Conservation (phyloP, 176 grass and related monocot species). For the Aegilops sharonensis region DNA sequence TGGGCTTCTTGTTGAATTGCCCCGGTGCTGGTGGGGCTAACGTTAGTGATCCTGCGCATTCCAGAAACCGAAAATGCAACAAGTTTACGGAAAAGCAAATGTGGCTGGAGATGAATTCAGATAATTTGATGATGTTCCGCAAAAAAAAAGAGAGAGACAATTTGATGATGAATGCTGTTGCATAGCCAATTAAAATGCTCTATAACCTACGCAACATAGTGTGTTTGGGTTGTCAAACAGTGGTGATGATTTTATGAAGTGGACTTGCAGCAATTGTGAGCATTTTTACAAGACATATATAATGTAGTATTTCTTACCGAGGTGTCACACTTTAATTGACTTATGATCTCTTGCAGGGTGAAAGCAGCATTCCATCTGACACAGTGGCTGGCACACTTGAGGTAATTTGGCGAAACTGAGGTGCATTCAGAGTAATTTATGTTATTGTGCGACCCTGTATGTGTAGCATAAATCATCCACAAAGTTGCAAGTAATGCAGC, state of each 20-base stretch:
- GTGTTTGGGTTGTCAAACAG: not conserved
- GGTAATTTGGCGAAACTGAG: conserved; percentile 40
- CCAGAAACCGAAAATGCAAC: not conserved
- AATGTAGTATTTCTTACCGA: not conserved
- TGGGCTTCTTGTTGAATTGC: not conserved
- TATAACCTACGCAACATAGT: not conserved
- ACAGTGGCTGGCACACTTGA: conserved; percentile 68
- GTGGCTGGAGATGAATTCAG: not conserved
- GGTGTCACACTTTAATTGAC: not conserved
- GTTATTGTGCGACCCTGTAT: not conserved
- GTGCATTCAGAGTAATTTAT: not conserved
- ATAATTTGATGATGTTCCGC: too few species aligned
- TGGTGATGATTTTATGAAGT: not conserved
- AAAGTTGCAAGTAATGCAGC: not conserved
- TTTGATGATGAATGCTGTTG: not conserved
- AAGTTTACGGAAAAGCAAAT: not conserved
- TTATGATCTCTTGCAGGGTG: conserved; percentile 51
- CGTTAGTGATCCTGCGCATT: not conserved
- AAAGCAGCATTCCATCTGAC: conserved; percentile 63
- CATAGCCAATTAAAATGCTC: not conserved
- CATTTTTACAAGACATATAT: not conserved
- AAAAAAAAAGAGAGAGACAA: not conserved
- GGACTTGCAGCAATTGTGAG: not conserved
- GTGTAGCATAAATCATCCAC: not conserved
- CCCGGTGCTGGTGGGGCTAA: not conserved